These are phyloP conservation scores for Cercospora zeae-maydis DNA, from an alignment of 2,329 filamentous ascomycete genomes.

Conservation along the genomic window DNA sequence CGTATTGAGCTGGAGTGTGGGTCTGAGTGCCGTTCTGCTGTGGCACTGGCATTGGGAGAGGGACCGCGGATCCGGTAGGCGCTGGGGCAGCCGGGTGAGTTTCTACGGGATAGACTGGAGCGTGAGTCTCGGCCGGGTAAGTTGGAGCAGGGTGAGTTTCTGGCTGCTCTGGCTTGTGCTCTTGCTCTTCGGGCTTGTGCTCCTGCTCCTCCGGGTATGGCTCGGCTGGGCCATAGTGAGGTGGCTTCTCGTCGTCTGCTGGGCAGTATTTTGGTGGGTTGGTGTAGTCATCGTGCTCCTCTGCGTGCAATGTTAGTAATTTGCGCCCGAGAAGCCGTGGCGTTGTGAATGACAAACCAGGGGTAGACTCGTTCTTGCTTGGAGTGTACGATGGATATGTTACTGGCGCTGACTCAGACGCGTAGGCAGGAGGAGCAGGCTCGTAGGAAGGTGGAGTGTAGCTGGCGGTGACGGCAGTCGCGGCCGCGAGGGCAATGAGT, in stretches of 20 bases:
- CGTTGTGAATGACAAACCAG: not conserved
- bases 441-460: constrained; percentile 2
- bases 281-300: constrained; percentile 7
- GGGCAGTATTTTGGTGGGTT: constrained; percentile 7
- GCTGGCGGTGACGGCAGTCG: not conserved
- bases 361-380: not conserved
- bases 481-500: constrained; percentile 7
- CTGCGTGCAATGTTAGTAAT: not conserved
- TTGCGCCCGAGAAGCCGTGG: not conserved
- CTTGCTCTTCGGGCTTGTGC: not conserved
- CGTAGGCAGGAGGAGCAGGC: constrained; percentile 3
- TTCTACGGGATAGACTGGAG: not conserved
- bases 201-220: not conserved
- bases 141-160: not conserved
- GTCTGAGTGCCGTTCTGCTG: not conserved
- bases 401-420: not conserved
- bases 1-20: not conserved
- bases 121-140: not conserved
- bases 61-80: not conserved
- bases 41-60: not conserved
- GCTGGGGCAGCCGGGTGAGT: not conserved
- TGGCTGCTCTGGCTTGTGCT: not conserved
- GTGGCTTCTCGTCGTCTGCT: not conserved
- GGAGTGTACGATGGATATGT: not conserved
- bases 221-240: constrained; percentile 8